These are phyloP conservation scores for Cordyceps fumosorosea DNA, from an alignment of 2,329 filamentous ascomycete species.

Conservation along the genomic window DNA sequence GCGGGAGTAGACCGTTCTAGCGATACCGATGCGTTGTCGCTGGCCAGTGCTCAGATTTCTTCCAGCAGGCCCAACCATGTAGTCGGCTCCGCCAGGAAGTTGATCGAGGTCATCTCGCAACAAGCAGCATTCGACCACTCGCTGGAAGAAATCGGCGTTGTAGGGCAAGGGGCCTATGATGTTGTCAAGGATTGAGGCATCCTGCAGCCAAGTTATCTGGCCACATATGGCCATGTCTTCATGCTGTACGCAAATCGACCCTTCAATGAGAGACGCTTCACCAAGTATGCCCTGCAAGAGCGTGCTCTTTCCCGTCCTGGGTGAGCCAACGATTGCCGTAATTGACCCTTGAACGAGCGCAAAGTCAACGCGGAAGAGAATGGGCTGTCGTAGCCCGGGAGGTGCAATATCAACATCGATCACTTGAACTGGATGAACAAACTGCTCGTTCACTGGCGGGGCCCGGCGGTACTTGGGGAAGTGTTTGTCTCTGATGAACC, in stretches of 20 bases:
- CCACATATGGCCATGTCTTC: constrained; percentile 8
- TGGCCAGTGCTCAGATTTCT: constrained; percentile 3
- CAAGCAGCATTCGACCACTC: background rate
- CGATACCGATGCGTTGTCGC: constrained; percentile 3
- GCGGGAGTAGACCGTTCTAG: constrained; percentile 5
- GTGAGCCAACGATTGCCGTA: background rate
- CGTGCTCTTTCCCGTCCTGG: constrained; percentile 5
- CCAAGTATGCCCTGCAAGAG: constrained; percentile 7
- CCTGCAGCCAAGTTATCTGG: constrained; percentile 2
- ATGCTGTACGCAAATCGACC: background rate
- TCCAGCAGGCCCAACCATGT: constrained; percentile 1
- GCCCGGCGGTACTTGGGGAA: background rate
- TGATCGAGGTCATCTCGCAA: background rate
- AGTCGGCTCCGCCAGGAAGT: background rate
- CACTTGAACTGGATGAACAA: background rate
- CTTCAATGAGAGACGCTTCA: constrained; percentile 5
- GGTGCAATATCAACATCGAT: constrained; percentile 6
- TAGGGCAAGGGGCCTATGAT: constrained; percentile 6
- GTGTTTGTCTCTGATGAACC: background rate
- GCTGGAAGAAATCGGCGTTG: constrained; percentile 5
- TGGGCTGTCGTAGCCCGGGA: background rate
- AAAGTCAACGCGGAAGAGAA: constrained; percentile 9
- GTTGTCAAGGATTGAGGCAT: constrained; percentile 5
- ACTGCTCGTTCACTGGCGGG: background rate
- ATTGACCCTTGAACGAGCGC: background rate